Evolutionary conservation across 148 eudicot species (phyloP).

Genomic region (Nepenthes gracilis): DNA sequence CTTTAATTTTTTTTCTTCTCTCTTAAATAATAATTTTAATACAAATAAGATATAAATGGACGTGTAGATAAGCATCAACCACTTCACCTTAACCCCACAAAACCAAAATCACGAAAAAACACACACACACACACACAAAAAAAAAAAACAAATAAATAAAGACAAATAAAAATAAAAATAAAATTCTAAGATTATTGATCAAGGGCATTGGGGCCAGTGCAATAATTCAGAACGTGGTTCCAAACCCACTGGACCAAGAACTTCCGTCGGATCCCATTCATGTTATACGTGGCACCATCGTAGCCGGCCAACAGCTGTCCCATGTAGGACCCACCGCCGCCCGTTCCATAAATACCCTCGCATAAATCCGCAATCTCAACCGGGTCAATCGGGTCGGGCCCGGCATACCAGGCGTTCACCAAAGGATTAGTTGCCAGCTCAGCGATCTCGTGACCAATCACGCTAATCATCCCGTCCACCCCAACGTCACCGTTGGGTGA

Average conservation of each 20-base stretch:
- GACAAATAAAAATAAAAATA: no score
- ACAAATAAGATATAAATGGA: no score
- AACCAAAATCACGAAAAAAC: no score
- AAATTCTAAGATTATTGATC: constrained; percentile 37
- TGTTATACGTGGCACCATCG: constrained; percentile 55
- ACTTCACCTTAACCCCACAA: no score
- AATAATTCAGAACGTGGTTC: constrained; percentile 68
- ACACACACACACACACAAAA: no score
- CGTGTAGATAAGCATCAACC: no score
- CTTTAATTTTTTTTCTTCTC: no score
- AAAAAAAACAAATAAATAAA: no score
- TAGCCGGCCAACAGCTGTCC: constrained; percentile 64
- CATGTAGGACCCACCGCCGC: constrained; percentile 91
- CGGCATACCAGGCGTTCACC: constrained; percentile 93
- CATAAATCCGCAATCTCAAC: constrained; percentile 91
- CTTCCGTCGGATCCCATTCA: constrained; percentile 58
- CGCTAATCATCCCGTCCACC: constrained; percentile 85
- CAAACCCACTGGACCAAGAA: constrained; percentile 95
- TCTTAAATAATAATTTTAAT: no score
- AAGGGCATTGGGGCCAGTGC: constrained; percentile 91
- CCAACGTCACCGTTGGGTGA: constrained; percentile 78
- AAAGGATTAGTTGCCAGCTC: constrained; percentile 81
- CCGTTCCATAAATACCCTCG: constrained; percentile 83
- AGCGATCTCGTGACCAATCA: constrained; percentile 80
- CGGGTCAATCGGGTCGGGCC: constrained; percentile 86